Percentiles rank a stretch among this genome's conserved stretches.
phyloP scores from a whole-genome alignment of 768 basidiomycete species.

The Amanita brunnescens region DNA sequence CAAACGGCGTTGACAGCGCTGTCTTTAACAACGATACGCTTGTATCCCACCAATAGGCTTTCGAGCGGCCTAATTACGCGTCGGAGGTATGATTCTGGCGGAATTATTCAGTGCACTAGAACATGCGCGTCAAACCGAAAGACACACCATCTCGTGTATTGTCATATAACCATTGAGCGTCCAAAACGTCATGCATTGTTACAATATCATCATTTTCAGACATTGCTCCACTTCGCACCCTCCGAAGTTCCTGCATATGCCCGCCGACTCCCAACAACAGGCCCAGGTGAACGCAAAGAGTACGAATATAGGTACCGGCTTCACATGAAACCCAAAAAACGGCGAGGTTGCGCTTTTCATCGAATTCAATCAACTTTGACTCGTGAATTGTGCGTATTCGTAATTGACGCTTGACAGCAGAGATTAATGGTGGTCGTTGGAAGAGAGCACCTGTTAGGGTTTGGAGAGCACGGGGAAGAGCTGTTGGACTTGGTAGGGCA shows the following conservation, averaged over 20 bases:
- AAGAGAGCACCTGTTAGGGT: constrained; percentile 97
- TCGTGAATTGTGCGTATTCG: constrained; percentile 97
- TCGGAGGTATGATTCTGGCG: constrained; percentile 87
- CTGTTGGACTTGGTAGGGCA: constrained; percentile 67
- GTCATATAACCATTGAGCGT: constrained; percentile 98
- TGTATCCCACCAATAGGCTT: constrained; percentile 90
- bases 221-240: constrained; percentile 93
- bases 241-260: constrained; percentile 98
- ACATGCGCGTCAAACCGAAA: neutral
- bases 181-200: constrained; percentile 99
- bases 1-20: constrained; percentile 98
- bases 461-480: constrained; percentile 88
- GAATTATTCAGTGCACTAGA: neutral
- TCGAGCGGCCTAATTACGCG: constrained; percentile 93
- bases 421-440: constrained; percentile 97
- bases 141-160: constrained; percentile 87
- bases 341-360: constrained; percentile 91
- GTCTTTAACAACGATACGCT: constrained; percentile 98
- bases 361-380: constrained; percentile 92
- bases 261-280: constrained; percentile 92
- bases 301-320: constrained; percentile 94
- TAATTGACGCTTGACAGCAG: constrained; percentile 96
- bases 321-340: constrained; percentile 99
- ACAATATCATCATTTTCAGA: constrained; percentile 98
- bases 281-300: constrained; percentile 95